These are phyloP conservation scores for Candida sonorensis DNA, from an alignment of 805 yeast genomes.

Conservation along the genomic window DNA sequence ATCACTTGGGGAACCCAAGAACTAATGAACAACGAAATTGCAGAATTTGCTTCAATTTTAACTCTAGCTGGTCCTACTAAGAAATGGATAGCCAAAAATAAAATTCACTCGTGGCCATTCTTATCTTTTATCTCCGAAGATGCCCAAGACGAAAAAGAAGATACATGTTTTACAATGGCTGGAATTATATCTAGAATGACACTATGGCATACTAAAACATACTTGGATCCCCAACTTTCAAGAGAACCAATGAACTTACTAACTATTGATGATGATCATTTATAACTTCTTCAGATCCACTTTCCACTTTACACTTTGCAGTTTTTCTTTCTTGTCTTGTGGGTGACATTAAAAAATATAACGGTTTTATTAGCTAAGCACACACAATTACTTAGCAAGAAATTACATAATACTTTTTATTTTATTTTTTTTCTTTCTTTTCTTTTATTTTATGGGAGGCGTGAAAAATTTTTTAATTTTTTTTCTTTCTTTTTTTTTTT, in stretches of 20 bases:
- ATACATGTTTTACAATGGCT: conserved; percentile 32
- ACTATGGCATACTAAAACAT: conserved; percentile 31
- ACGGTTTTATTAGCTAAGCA: too few relatives aligned
- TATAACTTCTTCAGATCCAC: conserved; percentile 3
- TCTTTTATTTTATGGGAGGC: too few relatives aligned
- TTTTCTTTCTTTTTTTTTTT: too few relatives aligned
- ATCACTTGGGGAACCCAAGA: conserved; percentile 40
- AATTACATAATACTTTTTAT: too few relatives aligned
- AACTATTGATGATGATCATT: conserved; percentile 27
- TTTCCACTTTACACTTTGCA: too few relatives aligned
- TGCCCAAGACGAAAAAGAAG: conserved; percentile 35
- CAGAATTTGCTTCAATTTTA: conserved; percentile 24
- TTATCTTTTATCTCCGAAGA: conserved; percentile 34
- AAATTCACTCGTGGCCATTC: conserved; percentile 45
- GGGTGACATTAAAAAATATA: too few relatives aligned
- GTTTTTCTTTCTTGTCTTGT: too few relatives aligned
- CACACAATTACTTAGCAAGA: too few relatives aligned
- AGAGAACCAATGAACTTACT: conserved; percentile 28
- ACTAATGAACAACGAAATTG: conserved; percentile 30
- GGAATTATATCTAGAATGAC: conserved; percentile 37
- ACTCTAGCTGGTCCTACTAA: conserved; percentile 26
- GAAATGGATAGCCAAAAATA: conserved; percentile 27
- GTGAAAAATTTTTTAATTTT: too few relatives aligned
- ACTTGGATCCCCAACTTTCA: conserved; percentile 18
- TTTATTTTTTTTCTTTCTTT: too few relatives aligned